phyloP scores from a whole-genome alignment of 192 early-diverging fungal species.

The Thamnidium elegans region DNA sequence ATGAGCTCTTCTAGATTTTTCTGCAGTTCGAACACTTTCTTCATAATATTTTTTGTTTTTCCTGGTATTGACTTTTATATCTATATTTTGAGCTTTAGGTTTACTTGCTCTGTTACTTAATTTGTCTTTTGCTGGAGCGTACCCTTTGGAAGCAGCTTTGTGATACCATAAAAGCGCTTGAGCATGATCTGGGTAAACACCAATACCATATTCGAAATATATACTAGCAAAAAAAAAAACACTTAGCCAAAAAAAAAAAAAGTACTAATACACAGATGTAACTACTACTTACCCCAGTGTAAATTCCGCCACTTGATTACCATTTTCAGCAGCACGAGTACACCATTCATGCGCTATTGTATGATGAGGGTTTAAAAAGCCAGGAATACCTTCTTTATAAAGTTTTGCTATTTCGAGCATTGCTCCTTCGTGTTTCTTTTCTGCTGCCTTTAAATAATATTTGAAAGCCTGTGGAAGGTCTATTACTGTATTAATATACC shows the following conservation, averaged over 20 bases:
- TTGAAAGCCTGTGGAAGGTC: constrained; percentile 67
- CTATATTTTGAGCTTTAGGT: not conserved
- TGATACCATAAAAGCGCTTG: constrained; percentile 31
- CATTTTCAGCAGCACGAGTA: constrained; percentile 72
- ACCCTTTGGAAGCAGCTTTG: constrained; percentile 35
- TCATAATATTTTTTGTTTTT: constrained; percentile 3
- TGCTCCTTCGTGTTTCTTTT: constrained; percentile 71
- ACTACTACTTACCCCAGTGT: constrained; percentile 73
- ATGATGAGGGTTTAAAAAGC: constrained; percentile 5
- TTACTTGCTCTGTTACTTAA: constrained; percentile 13
- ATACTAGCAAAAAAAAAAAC: not conserved
- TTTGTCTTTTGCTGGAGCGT: constrained; percentile 26
- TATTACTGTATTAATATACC: constrained; percentile 58
- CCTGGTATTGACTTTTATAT: not conserved
- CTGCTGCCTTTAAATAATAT: constrained; percentile 81
- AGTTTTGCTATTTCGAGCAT: constrained; percentile 86
- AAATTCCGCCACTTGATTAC: constrained; percentile 75
- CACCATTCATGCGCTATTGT: constrained; percentile 76
- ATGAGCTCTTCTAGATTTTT: constrained; percentile 3
- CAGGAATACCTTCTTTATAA: constrained; percentile 67
- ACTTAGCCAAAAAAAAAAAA: not conserved
- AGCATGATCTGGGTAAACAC: constrained; percentile 18
- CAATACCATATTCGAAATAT: constrained; percentile 32
- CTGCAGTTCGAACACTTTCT: constrained; percentile 12
- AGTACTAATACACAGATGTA: not conserved